phyloP scores from a whole-genome alignment of 169 alveolate species.

The Miamiensis avidus region DNA sequence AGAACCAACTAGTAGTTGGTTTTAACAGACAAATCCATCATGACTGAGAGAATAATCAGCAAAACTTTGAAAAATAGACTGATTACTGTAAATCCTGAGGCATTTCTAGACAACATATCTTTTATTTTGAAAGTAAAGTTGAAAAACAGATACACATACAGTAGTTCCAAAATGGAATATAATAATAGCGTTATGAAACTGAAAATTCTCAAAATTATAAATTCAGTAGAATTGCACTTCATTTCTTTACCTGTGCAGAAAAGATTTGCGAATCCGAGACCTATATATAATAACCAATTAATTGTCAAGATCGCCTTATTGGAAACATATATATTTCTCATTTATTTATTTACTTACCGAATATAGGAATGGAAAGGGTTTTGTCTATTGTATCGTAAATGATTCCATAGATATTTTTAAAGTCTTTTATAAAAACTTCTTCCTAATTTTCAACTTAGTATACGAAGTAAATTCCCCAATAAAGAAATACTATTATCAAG shows the following conservation, averaged over 20 bases:
- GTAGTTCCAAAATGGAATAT: constrained; percentile 7
- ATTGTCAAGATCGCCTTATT: neutral
- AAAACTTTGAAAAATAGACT: constrained; percentile 10
- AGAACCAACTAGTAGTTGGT: neutral
- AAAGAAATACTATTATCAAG: neutral
- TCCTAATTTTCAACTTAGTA: neutral
- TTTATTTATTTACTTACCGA: neutral
- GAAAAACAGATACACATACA: constrained; percentile 27
- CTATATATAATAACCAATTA: neutral
- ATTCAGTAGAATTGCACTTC: constrained; percentile 2
- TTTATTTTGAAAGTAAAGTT: constrained; percentile 39
- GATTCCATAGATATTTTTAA: neutral
- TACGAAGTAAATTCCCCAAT: neutral
- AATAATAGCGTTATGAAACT: constrained; percentile 17
- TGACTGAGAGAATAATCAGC: constrained; percentile 1
- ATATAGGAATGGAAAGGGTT: neutral
- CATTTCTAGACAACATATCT: constrained; percentile 36
- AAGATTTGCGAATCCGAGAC: neutral
- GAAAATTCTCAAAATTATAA: constrained; percentile 19
- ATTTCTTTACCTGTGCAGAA: neutral
- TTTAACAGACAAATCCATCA: constrained; percentile 10
- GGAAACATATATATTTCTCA: neutral
- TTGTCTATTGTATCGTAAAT: constrained; percentile 8
- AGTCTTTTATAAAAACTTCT: constrained; percentile 6
- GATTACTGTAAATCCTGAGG: constrained; percentile 29